Evolutionary conservation across 768 basidiomycete genomes (phyloP).

Genomic region (Ramaria sp.): DNA sequence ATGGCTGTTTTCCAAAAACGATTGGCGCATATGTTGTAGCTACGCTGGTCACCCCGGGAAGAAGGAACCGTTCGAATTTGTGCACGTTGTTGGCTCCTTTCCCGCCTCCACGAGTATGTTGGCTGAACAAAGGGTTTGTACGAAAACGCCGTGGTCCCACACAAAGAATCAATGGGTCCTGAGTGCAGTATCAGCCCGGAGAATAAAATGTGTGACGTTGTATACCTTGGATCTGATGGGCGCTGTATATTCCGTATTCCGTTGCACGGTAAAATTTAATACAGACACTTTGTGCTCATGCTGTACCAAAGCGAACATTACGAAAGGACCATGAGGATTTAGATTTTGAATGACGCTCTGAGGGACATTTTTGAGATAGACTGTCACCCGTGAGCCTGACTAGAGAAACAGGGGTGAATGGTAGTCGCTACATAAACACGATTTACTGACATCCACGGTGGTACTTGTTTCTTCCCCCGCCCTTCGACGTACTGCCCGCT

Average conservation of each 20-base stretch:
- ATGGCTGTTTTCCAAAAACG: slow-evolving; percentile 76
- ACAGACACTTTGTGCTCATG: slow-evolving; percentile 96
- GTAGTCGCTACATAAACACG: not conserved
- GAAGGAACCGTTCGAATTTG: slow-evolving; percentile 87
- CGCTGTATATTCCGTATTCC: slow-evolving; percentile 88
- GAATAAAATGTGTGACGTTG: not conserved
- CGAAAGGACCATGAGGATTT: slow-evolving; percentile 36
- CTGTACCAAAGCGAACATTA: slow-evolving; percentile 74
- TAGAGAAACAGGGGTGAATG: slow-evolving; percentile 20
- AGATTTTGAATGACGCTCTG: slow-evolving; percentile 33
- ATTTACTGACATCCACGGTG: slow-evolving; percentile 50
- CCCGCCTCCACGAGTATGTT: slow-evolving; percentile 82
- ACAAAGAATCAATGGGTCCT: slow-evolving; percentile 86
- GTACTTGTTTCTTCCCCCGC: slow-evolving; percentile 46
- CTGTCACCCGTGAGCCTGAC: slow-evolving; percentile 74
- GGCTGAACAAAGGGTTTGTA: slow-evolving; percentile 85
- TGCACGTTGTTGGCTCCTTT: slow-evolving; percentile 94
- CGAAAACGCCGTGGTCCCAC: slow-evolving; percentile 79
- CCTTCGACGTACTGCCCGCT: slow-evolving; percentile 53
- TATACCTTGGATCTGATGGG: slow-evolving; percentile 85
- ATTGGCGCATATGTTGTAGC: slow-evolving; percentile 88
- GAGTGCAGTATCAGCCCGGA: not conserved
- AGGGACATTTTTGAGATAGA: slow-evolving; percentile 71
- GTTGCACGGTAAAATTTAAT: slow-evolving; percentile 83
- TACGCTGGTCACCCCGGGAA: slow-evolving; percentile 70